phyloP scores from a whole-genome alignment of 2,329 filamentous ascomycete genomes.

The Stemphylium beticola region DNA sequence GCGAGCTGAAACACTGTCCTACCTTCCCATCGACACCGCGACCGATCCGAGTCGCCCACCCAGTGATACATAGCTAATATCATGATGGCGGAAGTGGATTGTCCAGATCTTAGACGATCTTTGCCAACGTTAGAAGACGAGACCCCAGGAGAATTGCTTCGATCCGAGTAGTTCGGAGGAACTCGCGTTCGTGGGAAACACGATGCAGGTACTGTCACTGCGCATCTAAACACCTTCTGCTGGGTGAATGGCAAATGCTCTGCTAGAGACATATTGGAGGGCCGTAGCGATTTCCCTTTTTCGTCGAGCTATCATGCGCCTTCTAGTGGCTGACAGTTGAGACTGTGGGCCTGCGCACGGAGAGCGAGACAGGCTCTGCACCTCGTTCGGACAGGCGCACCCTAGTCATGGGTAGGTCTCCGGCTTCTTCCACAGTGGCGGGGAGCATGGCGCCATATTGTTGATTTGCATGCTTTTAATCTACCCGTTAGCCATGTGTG shows the following conservation, averaged over 20 bases:
- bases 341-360: conserved; percentile 2
- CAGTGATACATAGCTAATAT: not conserved
- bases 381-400: not conserved
- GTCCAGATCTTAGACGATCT: not conserved
- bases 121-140: not conserved
- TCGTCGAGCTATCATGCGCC: not conserved
- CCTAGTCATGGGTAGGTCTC: not conserved
- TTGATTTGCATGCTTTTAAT: not conserved
- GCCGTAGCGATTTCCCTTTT: conserved; percentile 4
- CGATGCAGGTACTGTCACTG: not conserved
- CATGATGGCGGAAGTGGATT: not conserved
- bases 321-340: not conserved
- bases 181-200: not conserved
- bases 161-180: not conserved
- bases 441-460: not conserved
- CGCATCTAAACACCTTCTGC: not conserved
- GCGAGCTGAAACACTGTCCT: not conserved
- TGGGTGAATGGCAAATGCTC: not conserved
- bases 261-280: not conserved
- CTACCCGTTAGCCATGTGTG: not conserved
- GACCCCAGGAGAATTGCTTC: not conserved
- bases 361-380: conserved; percentile 3
- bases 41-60: not conserved
- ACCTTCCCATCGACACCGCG: not conserved
- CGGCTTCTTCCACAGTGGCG: not conserved